phyloP scores from a whole-genome alignment of 208 protist genomes.

The Trypanosoma lewisi region DNA sequence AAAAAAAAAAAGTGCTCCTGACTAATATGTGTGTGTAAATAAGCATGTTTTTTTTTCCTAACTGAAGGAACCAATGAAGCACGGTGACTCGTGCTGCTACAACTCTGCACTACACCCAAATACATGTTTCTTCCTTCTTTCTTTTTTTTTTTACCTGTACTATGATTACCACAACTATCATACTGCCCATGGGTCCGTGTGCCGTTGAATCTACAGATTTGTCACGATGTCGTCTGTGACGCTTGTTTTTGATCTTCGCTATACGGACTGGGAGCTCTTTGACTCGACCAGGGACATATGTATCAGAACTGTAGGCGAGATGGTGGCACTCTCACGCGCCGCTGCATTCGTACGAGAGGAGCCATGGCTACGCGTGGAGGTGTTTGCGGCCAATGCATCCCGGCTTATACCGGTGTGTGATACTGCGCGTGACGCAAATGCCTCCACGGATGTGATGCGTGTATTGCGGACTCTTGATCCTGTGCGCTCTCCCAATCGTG shows the following conservation, averaged over 20 bases:
- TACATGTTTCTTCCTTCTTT: constrained; percentile 11
- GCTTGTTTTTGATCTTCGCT: constrained; percentile 28
- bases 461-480: constrained; percentile 1
- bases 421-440: not conserved
- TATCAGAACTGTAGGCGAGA: constrained; percentile 16
- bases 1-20: not conserved
- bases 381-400: constrained; percentile 16
- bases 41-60: not conserved
- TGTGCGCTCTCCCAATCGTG: constrained; percentile 19
- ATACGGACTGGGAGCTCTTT: constrained; percentile 29
- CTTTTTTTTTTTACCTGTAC: not conserved
- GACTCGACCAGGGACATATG: constrained; percentile 10
- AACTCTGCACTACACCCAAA: too few relatives aligned
- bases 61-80: not conserved
- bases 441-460: not conserved
- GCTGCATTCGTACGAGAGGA: not conserved
- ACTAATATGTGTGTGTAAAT: not conserved
- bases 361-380: not conserved
- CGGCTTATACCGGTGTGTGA: constrained; percentile 11
- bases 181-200: not conserved
- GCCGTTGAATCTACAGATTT: not conserved
- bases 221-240: constrained; percentile 7
- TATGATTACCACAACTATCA: not conserved
- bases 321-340: constrained; percentile 14
- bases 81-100: too few relatives aligned